Base-by-base conservation (phyloP, 148 eudicot genomes). In the Dianthus caryophyllus region DNA sequence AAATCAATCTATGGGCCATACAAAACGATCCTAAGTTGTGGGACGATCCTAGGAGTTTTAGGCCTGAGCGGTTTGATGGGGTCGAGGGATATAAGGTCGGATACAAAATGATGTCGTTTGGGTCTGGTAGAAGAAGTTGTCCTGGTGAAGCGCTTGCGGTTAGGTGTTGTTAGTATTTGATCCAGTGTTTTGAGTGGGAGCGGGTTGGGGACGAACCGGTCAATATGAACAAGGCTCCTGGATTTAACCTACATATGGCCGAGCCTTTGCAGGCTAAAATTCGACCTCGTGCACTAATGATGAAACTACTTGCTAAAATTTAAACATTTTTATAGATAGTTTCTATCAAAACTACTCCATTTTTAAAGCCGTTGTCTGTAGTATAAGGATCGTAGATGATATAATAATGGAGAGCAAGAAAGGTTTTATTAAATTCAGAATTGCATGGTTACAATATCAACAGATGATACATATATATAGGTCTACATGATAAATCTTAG, bases 121-220 rank as follows among this genome's bases (percentile, higher is more conserved):
- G 82, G 9, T 21, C 61, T 0, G 82, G 85, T 2, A 66, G 85
- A 25, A 57, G 85, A n/a, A 43, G 55, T 13, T 82, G 85, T 64
- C 82, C 80, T 0, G 85, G 85, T 5, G 63, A 67, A 22, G 67
- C 46, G 20, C 17, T 78, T 22, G 82, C 80, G 0, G 65, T 13
- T 9, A n/a, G 26, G 71, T 10, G 33, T 78, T 0, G 14, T 78
- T 21, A 76, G 0, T 48, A 43, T 1, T n/a, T 82, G 9, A 70
- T 75, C 39, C 80, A 82, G 41, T 73, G 77, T 50, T 82, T 82
- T 67, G 80, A 82, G 52, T 78, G 74, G 74, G 67, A 66, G 18
- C 65, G 61, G 36, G 18, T 66, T 66, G 71, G 68, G 14, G n/a
- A 11, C 43, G 49, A 49, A 17, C 6, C 53, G 55, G 76, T 78